Conservation (phyloP, 768 basidiomycete genomes). For the Dendrothele bispora region DNA sequence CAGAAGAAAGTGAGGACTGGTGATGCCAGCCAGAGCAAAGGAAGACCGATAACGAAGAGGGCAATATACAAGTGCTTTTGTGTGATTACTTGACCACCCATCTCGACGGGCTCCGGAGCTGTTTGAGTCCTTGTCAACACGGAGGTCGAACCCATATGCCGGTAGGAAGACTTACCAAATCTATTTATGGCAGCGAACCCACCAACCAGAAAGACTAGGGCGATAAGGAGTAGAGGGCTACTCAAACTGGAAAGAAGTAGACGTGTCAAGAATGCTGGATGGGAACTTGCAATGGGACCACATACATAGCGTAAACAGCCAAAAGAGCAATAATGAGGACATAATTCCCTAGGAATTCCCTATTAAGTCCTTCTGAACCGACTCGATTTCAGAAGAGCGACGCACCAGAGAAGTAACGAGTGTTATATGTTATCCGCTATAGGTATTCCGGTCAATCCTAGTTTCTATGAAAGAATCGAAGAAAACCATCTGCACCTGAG, state of each 20-base stretch:
- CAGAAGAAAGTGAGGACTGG: constrained; percentile 89
- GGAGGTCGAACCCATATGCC: not conserved
- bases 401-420: constrained; percentile 80
- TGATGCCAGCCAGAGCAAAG: constrained; percentile 77
- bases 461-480: not conserved
- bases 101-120: constrained; percentile 85
- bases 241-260: constrained; percentile 58
- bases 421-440: constrained; percentile 95
- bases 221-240: constrained; percentile 78
- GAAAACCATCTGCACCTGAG: constrained; percentile 50
- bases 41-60: constrained; percentile 91
- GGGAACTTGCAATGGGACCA: not conserved
- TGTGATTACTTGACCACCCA: constrained; percentile 79
- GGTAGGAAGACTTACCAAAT: constrained; percentile 60
- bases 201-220: constrained; percentile 85
- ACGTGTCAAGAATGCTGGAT: not conserved
- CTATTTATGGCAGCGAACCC: constrained; percentile 89
- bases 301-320: constrained; percentile 84
- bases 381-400: not conserved
- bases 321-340: constrained; percentile 72
- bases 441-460: constrained; percentile 5
- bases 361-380: not conserved
- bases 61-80: constrained; percentile 86
- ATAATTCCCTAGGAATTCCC: constrained; percentile 74
- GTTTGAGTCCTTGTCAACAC: constrained; percentile 1